phyloP scores from a whole-genome alignment of 148 eudicot species.

The Fagopyrum homotropicum region DNA sequence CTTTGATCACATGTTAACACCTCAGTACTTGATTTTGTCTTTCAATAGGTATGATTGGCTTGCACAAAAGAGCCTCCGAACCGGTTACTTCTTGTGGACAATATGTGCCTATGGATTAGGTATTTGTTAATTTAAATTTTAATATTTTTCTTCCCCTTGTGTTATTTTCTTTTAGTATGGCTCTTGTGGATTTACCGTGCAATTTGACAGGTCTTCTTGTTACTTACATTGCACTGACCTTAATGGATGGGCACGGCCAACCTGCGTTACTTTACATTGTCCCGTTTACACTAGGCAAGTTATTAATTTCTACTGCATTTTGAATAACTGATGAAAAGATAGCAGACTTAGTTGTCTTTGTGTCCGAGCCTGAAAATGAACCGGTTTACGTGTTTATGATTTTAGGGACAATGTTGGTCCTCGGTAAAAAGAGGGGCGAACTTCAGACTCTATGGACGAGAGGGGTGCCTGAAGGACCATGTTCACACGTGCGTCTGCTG shows the following conservation, averaged over 20 bases:
- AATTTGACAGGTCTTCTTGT: slow-evolving; percentile 13
- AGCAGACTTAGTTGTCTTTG: background rate
- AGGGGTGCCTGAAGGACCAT: slow-evolving; percentile 19
- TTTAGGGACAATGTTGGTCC: slow-evolving; percentile 13
- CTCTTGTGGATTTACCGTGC: background rate
- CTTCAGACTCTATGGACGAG: slow-evolving; percentile 17
- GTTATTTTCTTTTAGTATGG: background rate
- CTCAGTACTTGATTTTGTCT: background rate
- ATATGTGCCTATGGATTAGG: slow-evolving; percentile 86
- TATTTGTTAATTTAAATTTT: slow-evolving; percentile 16
- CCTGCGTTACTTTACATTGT: slow-evolving; percentile 17
- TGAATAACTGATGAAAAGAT: background rate
- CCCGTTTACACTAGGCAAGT: slow-evolving; percentile 14
- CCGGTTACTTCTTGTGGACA: slow-evolving; percentile 83
- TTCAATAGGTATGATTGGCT: slow-evolving; percentile 71
- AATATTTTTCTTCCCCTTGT: background rate
- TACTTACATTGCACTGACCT: slow-evolving; percentile 8
- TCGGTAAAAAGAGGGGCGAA: slow-evolving; percentile 14
- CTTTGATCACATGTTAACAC: background rate
- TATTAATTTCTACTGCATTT: background rate
- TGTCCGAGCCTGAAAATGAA: background rate
- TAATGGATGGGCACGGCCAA: slow-evolving; percentile 18
- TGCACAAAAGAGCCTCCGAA: slow-evolving; percentile 60
- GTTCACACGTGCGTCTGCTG: slow-evolving; percentile 11
- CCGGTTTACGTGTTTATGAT: background rate